phyloP scores from a whole-genome alignment of 1,139 yeast genomes.

The Magnusiomyces fungicola region DNA sequence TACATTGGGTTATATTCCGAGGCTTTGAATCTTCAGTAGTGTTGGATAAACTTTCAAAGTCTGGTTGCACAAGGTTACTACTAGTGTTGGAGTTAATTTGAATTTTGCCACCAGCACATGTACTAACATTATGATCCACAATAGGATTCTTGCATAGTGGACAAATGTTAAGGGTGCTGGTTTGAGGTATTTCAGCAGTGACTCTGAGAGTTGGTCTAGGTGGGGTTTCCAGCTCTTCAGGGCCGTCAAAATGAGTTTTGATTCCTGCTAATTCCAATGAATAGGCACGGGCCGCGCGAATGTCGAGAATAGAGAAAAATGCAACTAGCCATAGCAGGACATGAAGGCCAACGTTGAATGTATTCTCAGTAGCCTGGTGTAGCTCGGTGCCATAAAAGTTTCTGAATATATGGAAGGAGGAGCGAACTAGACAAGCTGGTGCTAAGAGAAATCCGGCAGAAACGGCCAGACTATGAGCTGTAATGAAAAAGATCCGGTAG shows the following conservation, averaged over 20 bases:
- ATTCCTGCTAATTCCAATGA: background rate
- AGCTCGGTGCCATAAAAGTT: background rate
- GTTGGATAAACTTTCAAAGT: background rate
- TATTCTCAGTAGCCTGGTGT: background rate
- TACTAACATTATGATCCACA: background rate
- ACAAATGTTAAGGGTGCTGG: background rate
- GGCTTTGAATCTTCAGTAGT: background rate
- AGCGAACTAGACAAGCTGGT: background rate
- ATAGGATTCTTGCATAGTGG: background rate
- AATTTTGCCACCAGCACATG: background rate
- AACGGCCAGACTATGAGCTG: background rate
- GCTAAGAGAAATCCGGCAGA: background rate
- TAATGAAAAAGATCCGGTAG: background rate
- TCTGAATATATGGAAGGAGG: conserved; percentile 2
- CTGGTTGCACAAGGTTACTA: too few species aligned
- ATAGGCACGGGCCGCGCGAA: background rate
- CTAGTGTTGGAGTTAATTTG: background rate
- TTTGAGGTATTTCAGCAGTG: background rate
- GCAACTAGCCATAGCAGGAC: conserved; percentile 1
- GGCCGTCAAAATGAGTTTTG: background rate
- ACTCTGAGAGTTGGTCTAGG: background rate
- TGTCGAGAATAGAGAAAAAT: conserved; percentile 4
- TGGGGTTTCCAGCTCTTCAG: background rate
- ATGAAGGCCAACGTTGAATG: conserved; percentile 1
- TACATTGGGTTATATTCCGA: background rate